Conservation (phyloP, 1,284 basidiomycete genomes). For the Takashimella tepidaria region DNA sequence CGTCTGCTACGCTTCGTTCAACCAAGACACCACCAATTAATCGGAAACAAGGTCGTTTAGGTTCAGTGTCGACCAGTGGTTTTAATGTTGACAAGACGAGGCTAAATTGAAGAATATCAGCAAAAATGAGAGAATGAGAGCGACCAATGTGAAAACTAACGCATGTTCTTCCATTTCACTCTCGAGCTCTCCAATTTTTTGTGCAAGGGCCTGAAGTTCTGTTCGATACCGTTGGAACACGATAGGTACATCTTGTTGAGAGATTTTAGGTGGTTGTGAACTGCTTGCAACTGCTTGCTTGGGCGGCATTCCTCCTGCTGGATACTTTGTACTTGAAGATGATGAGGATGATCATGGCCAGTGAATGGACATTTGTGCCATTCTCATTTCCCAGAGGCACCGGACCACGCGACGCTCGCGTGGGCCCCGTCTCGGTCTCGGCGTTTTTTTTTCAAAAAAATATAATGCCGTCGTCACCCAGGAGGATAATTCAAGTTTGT, state of each 20-base stretch:
- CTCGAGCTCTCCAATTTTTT: slow-evolving; percentile 90
- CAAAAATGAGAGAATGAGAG: background rate
- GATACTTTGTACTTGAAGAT: background rate
- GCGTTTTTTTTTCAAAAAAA: background rate
- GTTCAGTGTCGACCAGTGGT: slow-evolving; percentile 63
- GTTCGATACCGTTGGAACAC: slow-evolving; percentile 59
- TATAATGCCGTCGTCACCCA: background rate
- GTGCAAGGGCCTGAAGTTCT: slow-evolving; percentile 76
- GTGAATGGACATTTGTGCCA: background rate
- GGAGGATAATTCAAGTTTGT: background rate
- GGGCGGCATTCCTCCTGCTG: slow-evolving; percentile 40
- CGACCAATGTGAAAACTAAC: too few species aligned
- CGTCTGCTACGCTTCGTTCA: slow-evolving; percentile 92
- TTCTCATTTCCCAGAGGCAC: background rate
- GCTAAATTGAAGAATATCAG: slow-evolving; percentile 49
- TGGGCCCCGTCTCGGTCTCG: background rate
- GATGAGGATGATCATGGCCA: background rate
- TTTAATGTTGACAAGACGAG: slow-evolving; percentile 84
- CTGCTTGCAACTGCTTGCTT: slow-evolving; percentile 22
- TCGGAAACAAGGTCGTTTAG: slow-evolving; percentile 90
- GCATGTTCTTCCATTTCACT: slow-evolving; percentile 84
- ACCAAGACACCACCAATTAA: slow-evolving; percentile 94
- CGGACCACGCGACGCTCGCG: background rate
- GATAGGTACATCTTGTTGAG: slow-evolving; percentile 36
- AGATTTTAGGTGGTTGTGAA: slow-evolving; percentile 19